phyloP scores from a whole-genome alignment of 768 basidiomycete species.

The Psilocybe sp. region DNA sequence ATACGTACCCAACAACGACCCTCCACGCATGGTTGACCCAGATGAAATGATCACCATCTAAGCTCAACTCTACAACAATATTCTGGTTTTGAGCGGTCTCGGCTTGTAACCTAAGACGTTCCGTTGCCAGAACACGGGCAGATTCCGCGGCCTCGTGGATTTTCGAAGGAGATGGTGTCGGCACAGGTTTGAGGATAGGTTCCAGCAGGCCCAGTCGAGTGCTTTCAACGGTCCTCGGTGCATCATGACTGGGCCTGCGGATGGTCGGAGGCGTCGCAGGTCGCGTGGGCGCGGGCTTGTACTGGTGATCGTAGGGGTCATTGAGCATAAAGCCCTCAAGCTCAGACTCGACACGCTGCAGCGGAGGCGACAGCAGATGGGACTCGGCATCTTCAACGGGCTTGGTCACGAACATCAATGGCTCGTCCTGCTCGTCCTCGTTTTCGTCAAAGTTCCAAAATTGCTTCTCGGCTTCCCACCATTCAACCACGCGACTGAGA shows the following conservation, averaged over 20 bases:
- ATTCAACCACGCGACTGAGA: constrained; percentile 94
- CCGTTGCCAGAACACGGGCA: constrained; percentile 81
- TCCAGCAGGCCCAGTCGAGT: constrained; percentile 32
- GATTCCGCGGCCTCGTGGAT: constrained; percentile 64
- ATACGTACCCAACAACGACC: constrained; percentile 80
- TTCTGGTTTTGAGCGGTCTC: constrained; percentile 96
- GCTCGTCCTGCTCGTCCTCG: constrained; percentile 87
- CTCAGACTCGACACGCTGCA: constrained; percentile 39
- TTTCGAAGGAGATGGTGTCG: constrained; percentile 33
- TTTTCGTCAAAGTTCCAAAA: constrained; percentile 99
- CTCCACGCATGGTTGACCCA: constrained; percentile 98
- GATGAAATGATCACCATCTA: constrained; percentile 92
- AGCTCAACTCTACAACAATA: constrained; percentile 89
- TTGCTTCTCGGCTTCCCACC: constrained; percentile 99
- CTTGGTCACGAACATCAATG: constrained; percentile 91
- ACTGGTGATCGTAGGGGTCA: constrained; percentile 50
- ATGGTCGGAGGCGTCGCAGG: constrained; percentile 40
- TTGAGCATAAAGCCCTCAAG: constrained; percentile 46
- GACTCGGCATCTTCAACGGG: constrained; percentile 60
- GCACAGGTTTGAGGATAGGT: constrained; percentile 26
- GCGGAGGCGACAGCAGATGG: constrained; percentile 20
- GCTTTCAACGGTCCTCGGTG: constrained; percentile 41
- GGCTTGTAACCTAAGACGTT: constrained; percentile 84
- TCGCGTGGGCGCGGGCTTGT: constrained; percentile 23
- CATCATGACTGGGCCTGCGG: constrained; percentile 59